Conservation (phyloP, 1,284 basidiomycete species). For the Sporisorium iseilematis-ciliati region DNA sequence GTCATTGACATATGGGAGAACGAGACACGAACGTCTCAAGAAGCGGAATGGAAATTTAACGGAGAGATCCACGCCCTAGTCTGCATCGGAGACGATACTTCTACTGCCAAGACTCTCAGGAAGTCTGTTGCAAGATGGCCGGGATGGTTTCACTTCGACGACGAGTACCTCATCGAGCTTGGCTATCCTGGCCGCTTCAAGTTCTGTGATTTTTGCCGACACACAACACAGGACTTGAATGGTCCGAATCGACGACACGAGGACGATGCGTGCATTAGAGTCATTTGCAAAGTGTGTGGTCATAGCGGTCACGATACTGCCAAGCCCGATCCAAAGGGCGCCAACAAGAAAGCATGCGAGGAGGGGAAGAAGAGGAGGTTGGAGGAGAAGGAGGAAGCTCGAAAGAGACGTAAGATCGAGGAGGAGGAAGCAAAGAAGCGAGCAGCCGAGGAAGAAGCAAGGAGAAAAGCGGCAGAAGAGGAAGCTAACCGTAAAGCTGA, state of each 20-base stretch:
- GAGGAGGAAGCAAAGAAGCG: not conserved
- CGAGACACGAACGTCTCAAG: not conserved
- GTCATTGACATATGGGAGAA: slow-evolving; percentile 17
- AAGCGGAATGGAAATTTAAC: not conserved
- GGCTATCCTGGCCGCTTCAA: slow-evolving; percentile 3
- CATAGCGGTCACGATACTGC: slow-evolving; percentile 5
- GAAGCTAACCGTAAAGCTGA: not conserved
- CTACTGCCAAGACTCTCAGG: too few relatives aligned
- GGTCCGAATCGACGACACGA: not conserved
- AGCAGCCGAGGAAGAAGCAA: not conserved
- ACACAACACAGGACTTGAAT: slow-evolving; percentile 6
- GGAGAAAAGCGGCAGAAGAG: slow-evolving; percentile 1
- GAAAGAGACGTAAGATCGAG: not conserved
- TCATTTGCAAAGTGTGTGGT: slow-evolving; percentile 7
- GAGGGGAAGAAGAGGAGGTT: slow-evolving; percentile 6
- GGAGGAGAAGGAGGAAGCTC: not conserved
- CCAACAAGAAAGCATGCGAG: not conserved
- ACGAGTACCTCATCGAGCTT: slow-evolving; percentile 6
- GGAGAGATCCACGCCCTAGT: not conserved
- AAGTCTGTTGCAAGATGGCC: slow-evolving; percentile 1
- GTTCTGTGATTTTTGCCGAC: slow-evolving; percentile 11
- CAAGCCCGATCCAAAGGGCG: not conserved
- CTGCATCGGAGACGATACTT: not conserved
- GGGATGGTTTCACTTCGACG: slow-evolving; percentile 12
- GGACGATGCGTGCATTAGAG: not conserved